Evolutionary conservation across 1,139 yeast species (phyloP).

Genomic region (Pichia sorboxylosa): DNA sequence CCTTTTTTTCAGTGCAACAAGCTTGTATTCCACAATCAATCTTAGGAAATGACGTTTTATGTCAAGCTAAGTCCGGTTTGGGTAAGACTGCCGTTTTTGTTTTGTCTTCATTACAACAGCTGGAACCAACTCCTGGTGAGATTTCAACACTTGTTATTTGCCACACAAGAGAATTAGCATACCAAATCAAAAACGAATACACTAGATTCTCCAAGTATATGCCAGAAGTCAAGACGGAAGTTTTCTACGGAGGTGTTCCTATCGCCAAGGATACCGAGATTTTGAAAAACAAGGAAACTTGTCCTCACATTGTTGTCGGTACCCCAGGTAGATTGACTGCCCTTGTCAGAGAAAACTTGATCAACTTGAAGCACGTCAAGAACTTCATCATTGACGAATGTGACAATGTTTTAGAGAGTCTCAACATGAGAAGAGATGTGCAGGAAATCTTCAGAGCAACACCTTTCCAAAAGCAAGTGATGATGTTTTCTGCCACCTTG

Average conservation of each 20-base stretch:
- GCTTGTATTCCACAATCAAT: constrained; percentile 97
- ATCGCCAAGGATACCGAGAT: constrained; percentile 78
- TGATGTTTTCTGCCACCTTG: constrained; percentile 98
- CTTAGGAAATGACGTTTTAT: constrained; percentile 92
- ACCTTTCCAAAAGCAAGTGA: constrained; percentile 97
- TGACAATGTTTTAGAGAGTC: constrained; percentile 88
- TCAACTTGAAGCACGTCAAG: constrained; percentile 82
- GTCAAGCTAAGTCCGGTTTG: constrained; percentile 99
- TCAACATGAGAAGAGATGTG: constrained; percentile 94
- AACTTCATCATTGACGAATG: constrained; percentile 96
- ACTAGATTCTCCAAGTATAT: constrained; percentile 95
- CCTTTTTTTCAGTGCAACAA: constrained; percentile 66
- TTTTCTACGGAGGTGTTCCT: constrained; percentile 93
- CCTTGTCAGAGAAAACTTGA: constrained; percentile 78
- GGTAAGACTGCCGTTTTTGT: constrained; percentile 99
- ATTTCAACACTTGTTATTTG: constrained; percentile 88
- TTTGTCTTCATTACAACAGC: constrained; percentile 88
- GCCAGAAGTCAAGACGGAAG: constrained; percentile 96
- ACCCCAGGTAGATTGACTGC: constrained; percentile 98
- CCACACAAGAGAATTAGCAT: constrained; percentile 97
- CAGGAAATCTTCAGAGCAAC: constrained; percentile 97
- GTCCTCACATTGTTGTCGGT: constrained; percentile 95
- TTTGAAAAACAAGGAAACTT: constrained; percentile 83
- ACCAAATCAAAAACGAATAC: constrained; percentile 95
- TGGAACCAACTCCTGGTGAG: constrained; percentile 96